phyloP scores from a whole-genome alignment of 805 yeast species.

The Ogataea chonburiensis region DNA sequence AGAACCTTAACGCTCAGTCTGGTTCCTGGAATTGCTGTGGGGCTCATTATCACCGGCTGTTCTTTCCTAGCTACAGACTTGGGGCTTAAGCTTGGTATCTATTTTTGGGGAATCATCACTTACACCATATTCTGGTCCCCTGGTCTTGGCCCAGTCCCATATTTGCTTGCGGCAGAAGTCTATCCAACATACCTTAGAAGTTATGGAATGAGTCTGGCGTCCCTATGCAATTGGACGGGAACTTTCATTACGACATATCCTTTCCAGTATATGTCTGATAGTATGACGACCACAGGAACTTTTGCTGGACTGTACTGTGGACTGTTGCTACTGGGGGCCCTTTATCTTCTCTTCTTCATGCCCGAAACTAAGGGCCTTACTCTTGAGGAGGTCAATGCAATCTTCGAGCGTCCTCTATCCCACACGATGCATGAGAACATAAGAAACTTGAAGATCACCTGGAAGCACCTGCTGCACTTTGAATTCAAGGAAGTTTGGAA shows the following conservation, averaged over 20 bases:
- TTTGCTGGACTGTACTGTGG: conserved; percentile 68
- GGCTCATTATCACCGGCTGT: conserved; percentile 56
- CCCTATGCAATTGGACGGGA: conserved; percentile 58
- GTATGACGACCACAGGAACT: conserved; percentile 60
- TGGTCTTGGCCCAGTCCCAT: conserved; percentile 49
- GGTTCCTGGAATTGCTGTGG: conserved; percentile 49
- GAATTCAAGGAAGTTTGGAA: conserved; percentile 12
- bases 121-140: conserved; percentile 48
- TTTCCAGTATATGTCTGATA: conserved; percentile 63
- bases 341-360: conserved; percentile 54
- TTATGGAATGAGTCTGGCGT: conserved; percentile 61
- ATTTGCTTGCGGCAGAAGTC: conserved; percentile 67
- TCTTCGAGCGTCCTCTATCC: conserved; percentile 45
- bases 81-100: conserved; percentile 49
- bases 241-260: conserved; percentile 66
- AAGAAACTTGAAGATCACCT: conserved; percentile 10
- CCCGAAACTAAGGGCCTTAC: conserved; percentile 78
- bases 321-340: conserved; percentile 52
- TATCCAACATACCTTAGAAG: conserved; percentile 59
- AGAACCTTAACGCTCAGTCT: conserved; percentile 46
- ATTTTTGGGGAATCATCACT: conserved; percentile 54
- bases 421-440: conserved; percentile 11
- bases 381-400: conserved; percentile 71
- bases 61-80: conserved; percentile 47
- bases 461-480: conserved; percentile 13